Conservation (phyloP, 2,329 filamentous ascomycete genomes). For the Venturia aucupariae region DNA sequence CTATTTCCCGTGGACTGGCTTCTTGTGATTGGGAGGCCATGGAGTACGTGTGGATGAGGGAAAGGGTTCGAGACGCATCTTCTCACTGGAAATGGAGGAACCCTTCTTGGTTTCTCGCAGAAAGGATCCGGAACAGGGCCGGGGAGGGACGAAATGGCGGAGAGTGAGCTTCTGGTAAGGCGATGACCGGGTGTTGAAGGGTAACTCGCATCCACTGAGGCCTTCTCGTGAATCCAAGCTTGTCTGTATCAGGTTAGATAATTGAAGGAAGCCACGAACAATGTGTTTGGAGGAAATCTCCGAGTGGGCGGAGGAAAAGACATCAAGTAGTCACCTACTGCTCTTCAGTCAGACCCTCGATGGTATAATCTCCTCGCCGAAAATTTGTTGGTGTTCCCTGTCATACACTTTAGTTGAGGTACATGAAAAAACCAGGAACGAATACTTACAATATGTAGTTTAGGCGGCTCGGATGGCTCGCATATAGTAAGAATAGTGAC, state of each 20-base stretch:
- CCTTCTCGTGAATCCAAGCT: slow-evolving; percentile 11
- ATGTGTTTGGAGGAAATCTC: background rate
- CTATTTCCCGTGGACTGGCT: background rate
- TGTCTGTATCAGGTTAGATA: slow-evolving; percentile 6
- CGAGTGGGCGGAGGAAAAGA: background rate
- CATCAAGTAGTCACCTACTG: slow-evolving; percentile 39
- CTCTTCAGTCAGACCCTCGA: slow-evolving; percentile 49
- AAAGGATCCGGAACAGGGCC: background rate
- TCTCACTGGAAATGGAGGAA: slow-evolving; percentile 5
- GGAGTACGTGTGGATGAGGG: background rate
- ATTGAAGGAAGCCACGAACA: background rate
- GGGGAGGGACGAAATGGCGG: background rate
- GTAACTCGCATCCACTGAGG: background rate
- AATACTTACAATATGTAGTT: slow-evolving; percentile 7
- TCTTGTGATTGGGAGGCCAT: background rate
- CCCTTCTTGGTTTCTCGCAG: background rate
- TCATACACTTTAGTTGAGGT: background rate
- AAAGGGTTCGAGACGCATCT: background rate
- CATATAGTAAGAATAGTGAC: slow-evolving; percentile 1
- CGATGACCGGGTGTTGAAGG: background rate
- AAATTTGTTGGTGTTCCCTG: slow-evolving; percentile 17
- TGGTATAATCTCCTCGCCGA: slow-evolving; percentile 25
- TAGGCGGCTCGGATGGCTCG: background rate
- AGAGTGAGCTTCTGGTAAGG: background rate
- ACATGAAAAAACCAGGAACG: background rate